Percentiles rank a stretch among this genome's conserved stretches.
phyloP scores from a whole-genome alignment of 2,329 filamentous ascomycete species.

The Trichocomaceae sp. region DNA sequence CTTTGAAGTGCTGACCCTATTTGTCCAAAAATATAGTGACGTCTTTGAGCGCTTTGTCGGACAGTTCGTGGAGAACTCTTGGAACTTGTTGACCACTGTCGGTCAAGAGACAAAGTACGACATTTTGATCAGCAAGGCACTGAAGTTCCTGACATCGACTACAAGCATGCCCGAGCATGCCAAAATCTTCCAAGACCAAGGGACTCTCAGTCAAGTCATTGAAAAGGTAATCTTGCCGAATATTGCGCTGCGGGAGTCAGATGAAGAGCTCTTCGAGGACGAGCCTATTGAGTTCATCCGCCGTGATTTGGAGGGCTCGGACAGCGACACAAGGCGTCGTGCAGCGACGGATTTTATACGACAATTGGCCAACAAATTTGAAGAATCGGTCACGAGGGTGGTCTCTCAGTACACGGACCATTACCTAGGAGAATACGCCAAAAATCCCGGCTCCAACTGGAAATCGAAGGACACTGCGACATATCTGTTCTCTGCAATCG shows the following conservation, averaged over 20 bases:
- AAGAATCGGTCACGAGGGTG: conserved; percentile 75
- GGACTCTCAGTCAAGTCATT: conserved; percentile 75
- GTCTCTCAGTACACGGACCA: conserved; percentile 81
- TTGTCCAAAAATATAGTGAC: conserved; percentile 91
- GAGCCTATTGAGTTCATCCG: conserved; percentile 98
- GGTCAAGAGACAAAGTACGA: conserved; percentile 90
- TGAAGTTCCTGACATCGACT: conserved; percentile 90
- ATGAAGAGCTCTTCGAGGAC: conserved; percentile 94
- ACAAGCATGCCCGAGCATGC: conserved; percentile 72
- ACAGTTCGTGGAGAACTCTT: conserved; percentile 82
- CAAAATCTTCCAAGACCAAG: conserved; percentile 74
- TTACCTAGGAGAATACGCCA: conserved; percentile 69
- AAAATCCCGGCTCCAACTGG: conserved; percentile 67
- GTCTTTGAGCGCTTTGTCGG: conserved; percentile 75
- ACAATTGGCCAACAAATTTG: conserved; percentile 82
- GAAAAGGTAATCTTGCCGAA: conserved; percentile 96
- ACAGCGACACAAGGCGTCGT: conserved; percentile 84
- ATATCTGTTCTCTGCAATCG: conserved; percentile 90
- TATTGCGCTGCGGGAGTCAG: conserved; percentile 81
- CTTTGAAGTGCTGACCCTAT: conserved; percentile 82
- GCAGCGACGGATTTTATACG: conserved; percentile 92
- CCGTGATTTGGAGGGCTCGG: conserved; percentile 88
- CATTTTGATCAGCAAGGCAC: conserved; percentile 82
- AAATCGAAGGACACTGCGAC: conserved; percentile 98
- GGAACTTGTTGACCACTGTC: conserved; percentile 81